Evolutionary conservation across 1,284 basidiomycete genomes (phyloP), one percentile per base, ranked within the genome.

Genomic region (Schizophyllum amplum): DNA sequence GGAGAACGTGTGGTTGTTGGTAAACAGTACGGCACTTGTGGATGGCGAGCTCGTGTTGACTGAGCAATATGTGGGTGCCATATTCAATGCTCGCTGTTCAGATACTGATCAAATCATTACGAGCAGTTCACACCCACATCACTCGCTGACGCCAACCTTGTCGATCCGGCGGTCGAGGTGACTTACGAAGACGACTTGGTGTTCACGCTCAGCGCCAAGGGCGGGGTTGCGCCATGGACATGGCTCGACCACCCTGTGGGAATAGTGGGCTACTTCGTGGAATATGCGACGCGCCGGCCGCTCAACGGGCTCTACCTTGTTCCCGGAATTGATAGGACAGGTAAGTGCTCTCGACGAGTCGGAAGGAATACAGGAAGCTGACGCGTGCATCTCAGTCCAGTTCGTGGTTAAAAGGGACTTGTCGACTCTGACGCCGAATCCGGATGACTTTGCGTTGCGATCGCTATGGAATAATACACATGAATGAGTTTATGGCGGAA

Each of bases 391-490:
- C 49, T 0, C 52, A 82, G 81, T 82, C 52, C 68, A 67, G 64
- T 82, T 82, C 64, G 56, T 75, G 1, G 60, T 69, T 56, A 79
- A 77, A 59, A 23, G 64, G 7, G 64, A 65, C 13, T 62, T 80
- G 20, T 80, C 76, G 11, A 69, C 72, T 5, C 53, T 65, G 33
- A 64, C 63, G 24, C 77, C 76, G 2, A 63, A 74, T 53, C 72
- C 75, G 1, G 67, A 64, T 3, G 74, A 78, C 52, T 83, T 84
- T 57, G 75, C 82, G 1, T 72, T 82, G 33, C 69, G 80, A 47
- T 82, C 80, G 0, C 60, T 82, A 24, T 83, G 80, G 79, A 80
- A 84, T 58, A 83, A 82, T 56, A 81, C 78, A 0, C 76, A 82
- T 52, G 24, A 42, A 9, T 42, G 17, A 17, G n/a, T n/a, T n/a